Evolutionary conservation across 345 rosid genomes (phyloP).

Genomic region (Ceriops decandra): DNA sequence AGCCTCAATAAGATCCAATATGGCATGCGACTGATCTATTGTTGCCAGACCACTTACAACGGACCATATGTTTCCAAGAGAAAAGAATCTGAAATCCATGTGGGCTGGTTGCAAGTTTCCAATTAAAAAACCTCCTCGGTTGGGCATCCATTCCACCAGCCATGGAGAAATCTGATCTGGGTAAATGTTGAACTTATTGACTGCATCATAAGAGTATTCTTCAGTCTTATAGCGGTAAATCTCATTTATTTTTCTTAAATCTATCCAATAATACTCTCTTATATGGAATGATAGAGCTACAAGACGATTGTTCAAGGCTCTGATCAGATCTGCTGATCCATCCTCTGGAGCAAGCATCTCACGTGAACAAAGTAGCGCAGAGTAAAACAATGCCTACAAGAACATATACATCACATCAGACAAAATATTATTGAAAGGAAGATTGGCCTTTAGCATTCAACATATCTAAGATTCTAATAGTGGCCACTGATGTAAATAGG

Average conservation of each 20-base stretch:
- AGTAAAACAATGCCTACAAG: conserved; percentile 78
- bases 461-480: neutral
- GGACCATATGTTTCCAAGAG: conserved; percentile 91
- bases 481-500: neutral
- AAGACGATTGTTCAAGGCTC: conserved; percentile 81
- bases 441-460: neutral
- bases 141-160: conserved; percentile 90
- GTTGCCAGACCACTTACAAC: conserved; percentile 71
- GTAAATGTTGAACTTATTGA: conserved; percentile 92
- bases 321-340: conserved; percentile 75
- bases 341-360: conserved; percentile 92
- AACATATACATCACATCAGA: conserved; percentile 10
- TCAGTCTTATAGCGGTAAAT: conserved; percentile 44
- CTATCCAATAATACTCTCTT: conserved; percentile 94
- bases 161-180: conserved; percentile 97
- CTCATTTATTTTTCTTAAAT: conserved; percentile 34
- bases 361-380: conserved; percentile 73
- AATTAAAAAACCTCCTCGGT: conserved; percentile 82
- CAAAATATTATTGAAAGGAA: neutral
- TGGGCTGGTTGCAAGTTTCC: conserved; percentile 96
- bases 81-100: conserved; percentile 98
- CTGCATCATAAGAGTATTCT: conserved; percentile 90
- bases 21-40: conserved; percentile 64
- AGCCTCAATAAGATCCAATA: conserved; percentile 66
- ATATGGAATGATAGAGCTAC: conserved; percentile 88